Evolutionary conservation across 2,329 filamentous ascomycete species (phyloP).

Genomic region (Sporothrix variecibatus): DNA sequence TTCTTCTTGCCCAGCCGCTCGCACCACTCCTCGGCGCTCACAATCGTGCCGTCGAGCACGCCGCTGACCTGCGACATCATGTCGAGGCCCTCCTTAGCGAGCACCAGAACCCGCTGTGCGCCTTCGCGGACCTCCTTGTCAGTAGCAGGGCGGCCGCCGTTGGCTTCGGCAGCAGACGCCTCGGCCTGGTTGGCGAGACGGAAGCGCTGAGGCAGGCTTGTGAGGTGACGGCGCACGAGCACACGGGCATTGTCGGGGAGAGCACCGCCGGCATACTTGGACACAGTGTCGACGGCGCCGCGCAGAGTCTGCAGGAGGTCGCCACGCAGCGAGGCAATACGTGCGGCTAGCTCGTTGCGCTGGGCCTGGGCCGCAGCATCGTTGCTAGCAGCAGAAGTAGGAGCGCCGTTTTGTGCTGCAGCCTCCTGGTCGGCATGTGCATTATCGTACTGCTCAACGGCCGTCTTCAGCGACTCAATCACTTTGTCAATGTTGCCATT

Average conservation of each 20-base stretch:
- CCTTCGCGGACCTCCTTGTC: constrained; percentile 50
- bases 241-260: constrained; percentile 84
- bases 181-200: constrained; percentile 62
- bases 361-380: constrained; percentile 36
- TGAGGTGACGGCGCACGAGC: constrained; percentile 80
- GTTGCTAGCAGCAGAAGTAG: constrained; percentile 30
- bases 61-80: constrained; percentile 92
- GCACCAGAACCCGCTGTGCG: constrained; percentile 77
- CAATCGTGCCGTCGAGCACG: constrained; percentile 84
- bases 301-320: constrained; percentile 80
- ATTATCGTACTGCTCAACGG: constrained; percentile 78
- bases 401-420: background rate
- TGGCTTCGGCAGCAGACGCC: constrained; percentile 23
- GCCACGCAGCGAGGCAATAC: constrained; percentile 66
- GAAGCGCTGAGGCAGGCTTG: constrained; percentile 78
- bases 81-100: constrained; percentile 87
- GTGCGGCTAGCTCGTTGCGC: constrained; percentile 55
- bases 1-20: constrained; percentile 65
- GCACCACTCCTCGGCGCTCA: constrained; percentile 90
- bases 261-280: constrained; percentile 86
- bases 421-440: constrained; percentile 31
- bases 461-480: constrained; percentile 70
- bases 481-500: constrained; percentile 78
- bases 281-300: constrained; percentile 80
- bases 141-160: constrained; percentile 31